Evolutionary conservation across 176 grass and related monocot species (phyloP).

Genomic region (Chrysopogon serrulatus): DNA sequence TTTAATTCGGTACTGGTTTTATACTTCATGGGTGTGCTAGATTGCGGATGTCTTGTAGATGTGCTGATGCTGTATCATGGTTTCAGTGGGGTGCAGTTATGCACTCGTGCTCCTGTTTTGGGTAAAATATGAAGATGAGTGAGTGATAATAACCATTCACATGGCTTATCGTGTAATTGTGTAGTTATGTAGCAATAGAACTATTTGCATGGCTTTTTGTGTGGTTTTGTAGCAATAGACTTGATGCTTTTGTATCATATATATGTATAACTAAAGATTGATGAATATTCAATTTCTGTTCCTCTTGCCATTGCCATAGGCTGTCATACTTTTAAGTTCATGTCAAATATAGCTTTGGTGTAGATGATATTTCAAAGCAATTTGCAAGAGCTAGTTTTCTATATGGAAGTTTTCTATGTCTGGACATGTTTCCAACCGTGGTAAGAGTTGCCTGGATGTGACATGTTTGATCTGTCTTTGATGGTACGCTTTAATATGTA

Average conservation of each 20-base stretch:
- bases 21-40: background rate
- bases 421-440: background rate
- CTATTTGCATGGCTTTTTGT: background rate
- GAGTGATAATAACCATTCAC: background rate
- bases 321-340: background rate
- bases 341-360: background rate
- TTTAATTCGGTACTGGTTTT: background rate
- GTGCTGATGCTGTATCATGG: background rate
- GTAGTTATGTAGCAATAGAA: no score
- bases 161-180: background rate
- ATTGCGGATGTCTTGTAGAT: background rate
- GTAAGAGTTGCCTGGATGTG: background rate
- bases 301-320: background rate
- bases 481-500: conserved; percentile 14
- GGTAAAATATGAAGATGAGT: background rate
- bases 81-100: background rate
- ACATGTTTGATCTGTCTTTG: background rate
- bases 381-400: background rate
- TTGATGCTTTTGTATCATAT: background rate
- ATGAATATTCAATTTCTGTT: background rate
- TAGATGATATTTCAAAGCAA: background rate
- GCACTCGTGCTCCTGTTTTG: background rate
- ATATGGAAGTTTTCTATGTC: background rate
- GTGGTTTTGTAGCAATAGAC: no score
- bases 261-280: background rate